Evolutionary conservation across 768 basidiomycete genomes (phyloP).

Genomic region (Suillus subluteus): DNA sequence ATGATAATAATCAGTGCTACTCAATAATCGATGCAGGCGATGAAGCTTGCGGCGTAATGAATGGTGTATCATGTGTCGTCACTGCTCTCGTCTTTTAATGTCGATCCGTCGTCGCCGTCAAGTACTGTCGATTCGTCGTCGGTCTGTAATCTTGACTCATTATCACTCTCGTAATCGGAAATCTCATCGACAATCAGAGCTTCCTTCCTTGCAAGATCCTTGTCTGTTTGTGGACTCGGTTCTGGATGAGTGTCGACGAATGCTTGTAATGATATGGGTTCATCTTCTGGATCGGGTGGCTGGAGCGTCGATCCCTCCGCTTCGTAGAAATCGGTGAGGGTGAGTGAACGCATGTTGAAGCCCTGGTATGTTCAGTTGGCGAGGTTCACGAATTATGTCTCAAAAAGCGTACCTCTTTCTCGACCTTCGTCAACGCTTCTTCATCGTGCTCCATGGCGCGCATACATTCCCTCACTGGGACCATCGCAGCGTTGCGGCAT

Average conservation of each 20-base stretch:
- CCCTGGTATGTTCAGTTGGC: slow-evolving; percentile 48
- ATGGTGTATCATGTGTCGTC: background rate
- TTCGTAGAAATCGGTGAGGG: slow-evolving; percentile 68
- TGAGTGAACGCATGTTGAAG: slow-evolving; percentile 75
- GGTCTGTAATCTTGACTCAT: background rate
- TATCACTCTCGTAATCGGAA: background rate
- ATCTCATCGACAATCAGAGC: background rate
- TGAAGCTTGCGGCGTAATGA: background rate
- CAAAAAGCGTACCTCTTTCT: slow-evolving; percentile 45
- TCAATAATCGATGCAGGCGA: background rate
- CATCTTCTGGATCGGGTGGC: background rate
- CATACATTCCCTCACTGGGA: slow-evolving; percentile 86
- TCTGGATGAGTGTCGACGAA: slow-evolving; percentile 1
- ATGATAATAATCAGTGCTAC: slow-evolving; percentile 4
- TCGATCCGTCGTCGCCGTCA: slow-evolving; percentile 1
- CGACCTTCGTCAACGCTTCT: slow-evolving; percentile 49
- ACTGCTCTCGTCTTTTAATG: background rate
- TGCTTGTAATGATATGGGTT: slow-evolving; percentile 1
- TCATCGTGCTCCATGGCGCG: slow-evolving; percentile 50
- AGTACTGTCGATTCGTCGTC: slow-evolving; percentile 13
- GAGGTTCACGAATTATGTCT: background rate
- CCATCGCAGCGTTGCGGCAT: slow-evolving; percentile 93
- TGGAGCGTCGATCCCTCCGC: slow-evolving; percentile 36
- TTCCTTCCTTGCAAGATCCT: background rate
- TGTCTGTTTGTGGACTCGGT: background rate